Conservation (phyloP, 1,284 basidiomycete species). For the Xerocomus minutiporus region DNA sequence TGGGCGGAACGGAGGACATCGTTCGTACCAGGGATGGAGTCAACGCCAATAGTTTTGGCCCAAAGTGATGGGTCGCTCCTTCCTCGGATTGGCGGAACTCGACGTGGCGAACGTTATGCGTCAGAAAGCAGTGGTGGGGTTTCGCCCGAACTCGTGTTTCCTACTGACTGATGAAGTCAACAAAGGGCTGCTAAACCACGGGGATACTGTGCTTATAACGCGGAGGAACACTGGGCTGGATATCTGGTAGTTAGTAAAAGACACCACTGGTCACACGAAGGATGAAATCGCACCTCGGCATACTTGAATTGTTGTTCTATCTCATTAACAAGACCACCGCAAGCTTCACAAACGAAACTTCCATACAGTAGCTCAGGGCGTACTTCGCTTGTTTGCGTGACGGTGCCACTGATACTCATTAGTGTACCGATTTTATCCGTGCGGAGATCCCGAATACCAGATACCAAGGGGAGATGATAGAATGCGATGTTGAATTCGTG, state of each 20-base stretch:
- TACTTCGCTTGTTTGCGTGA: conserved; percentile 96
- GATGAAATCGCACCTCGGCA: conserved; percentile 76
- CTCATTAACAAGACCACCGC: conserved; percentile 84
- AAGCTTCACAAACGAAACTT: conserved; percentile 90
- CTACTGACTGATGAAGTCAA: neutral
- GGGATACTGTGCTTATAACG: neutral
- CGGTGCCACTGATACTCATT: conserved; percentile 92
- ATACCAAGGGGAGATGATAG: conserved; percentile 91
- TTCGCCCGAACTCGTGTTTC: conserved; percentile 19
- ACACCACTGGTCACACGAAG: neutral
- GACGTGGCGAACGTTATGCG: neutral
- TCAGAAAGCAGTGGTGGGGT: conserved; percentile 23
- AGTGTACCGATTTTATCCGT: conserved; percentile 92
- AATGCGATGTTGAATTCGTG: conserved; percentile 96
- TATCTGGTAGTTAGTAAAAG: conserved; percentile 4
- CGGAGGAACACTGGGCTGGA: conserved; percentile 45
- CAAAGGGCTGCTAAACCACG: neutral
- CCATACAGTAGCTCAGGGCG: conserved; percentile 92
- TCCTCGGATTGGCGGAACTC: conserved; percentile 15
- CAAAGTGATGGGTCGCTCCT: conserved; percentile 19
- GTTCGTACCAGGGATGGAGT: conserved; percentile 50
- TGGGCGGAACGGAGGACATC: neutral
- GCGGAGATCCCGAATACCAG: conserved; percentile 91
- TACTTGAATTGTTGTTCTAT: conserved; percentile 99
- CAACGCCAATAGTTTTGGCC: conserved; percentile 39